Evolutionary conservation across 768 basidiomycete species (phyloP).

Genomic region (Mycena capillaripes): DNA sequence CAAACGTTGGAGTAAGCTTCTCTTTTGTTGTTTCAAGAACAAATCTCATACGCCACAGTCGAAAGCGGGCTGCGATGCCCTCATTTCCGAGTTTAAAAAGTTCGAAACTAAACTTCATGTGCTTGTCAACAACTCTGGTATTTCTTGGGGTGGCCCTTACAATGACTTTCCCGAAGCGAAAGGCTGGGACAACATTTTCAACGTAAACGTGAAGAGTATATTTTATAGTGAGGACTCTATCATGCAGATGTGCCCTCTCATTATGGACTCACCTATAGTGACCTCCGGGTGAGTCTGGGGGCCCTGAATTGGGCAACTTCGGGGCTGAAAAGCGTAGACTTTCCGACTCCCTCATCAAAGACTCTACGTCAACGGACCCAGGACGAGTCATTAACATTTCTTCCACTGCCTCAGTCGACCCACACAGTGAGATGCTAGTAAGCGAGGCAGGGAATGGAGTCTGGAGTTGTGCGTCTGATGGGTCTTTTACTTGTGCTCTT

Average conservation of each 20-base stretch:
- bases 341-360: constrained; percentile 75
- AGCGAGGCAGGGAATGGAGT: constrained; percentile 72
- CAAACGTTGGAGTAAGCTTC: constrained; percentile 76
- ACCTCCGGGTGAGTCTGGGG: constrained; percentile 59
- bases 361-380: constrained; percentile 72
- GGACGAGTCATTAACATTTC: constrained; percentile 89
- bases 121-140: constrained; percentile 88
- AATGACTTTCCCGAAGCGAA: constrained; percentile 82
- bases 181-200: constrained; percentile 89
- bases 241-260: not conserved
- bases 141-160: constrained; percentile 82
- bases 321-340: constrained; percentile 50
- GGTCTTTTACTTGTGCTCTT: constrained; percentile 7
- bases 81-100: constrained; percentile 76
- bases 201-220: constrained; percentile 87
- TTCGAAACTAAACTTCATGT: constrained; percentile 83
- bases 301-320: not conserved
- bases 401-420: constrained; percentile 71
- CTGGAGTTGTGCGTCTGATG: constrained; percentile 84
- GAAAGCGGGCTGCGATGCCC: constrained; percentile 83
- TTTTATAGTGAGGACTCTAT: constrained; percentile 74
- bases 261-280: constrained; percentile 52
- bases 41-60: constrained; percentile 55
- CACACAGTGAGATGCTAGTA: constrained; percentile 64
- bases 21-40: constrained; percentile 23